phyloP scores from a whole-genome alignment of 83 land plant species.

The Diphasiastrum complanatum region DNA sequence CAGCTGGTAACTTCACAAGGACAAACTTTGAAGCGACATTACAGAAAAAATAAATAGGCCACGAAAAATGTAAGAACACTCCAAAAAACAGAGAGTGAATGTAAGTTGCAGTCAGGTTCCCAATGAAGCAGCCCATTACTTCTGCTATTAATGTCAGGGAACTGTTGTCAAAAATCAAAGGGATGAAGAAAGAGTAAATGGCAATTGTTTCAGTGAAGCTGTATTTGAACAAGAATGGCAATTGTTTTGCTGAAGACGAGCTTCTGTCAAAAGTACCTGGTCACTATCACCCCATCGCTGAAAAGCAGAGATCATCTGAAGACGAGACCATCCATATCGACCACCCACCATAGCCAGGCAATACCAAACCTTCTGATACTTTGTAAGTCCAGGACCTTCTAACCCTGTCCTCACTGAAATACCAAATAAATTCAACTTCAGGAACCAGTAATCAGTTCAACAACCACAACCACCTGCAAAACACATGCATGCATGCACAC shows the following conservation, averaged over 20 bases:
- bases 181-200: background rate
- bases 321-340: conserved; percentile 78
- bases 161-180: no score
- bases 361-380: conserved; percentile 71
- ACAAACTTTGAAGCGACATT: no score
- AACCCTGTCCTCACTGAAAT: conserved; percentile 82
- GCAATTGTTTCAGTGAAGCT: background rate
- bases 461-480: background rate
- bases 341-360: conserved; percentile 80
- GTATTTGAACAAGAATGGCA: background rate
- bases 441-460: background rate
- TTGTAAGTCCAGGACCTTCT: conserved; percentile 87
- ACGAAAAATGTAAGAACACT: no score
- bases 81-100: no score
- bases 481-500: conserved; percentile 1
- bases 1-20: no score
- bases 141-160: no score
- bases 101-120: no score
- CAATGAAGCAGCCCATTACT: no score
- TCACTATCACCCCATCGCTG: conserved; percentile 91
- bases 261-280: conserved; percentile 59
- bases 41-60: no score
- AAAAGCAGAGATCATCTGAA: conserved; percentile 84
- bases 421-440: background rate
- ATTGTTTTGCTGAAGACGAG: no score